Percentiles rank a stretch among this genome's conserved stretches.
These are phyloP conservation scores for Senecio squalidus DNA, from an alignment of 140 eudicot genomes.

Conservation along the genomic window DNA sequence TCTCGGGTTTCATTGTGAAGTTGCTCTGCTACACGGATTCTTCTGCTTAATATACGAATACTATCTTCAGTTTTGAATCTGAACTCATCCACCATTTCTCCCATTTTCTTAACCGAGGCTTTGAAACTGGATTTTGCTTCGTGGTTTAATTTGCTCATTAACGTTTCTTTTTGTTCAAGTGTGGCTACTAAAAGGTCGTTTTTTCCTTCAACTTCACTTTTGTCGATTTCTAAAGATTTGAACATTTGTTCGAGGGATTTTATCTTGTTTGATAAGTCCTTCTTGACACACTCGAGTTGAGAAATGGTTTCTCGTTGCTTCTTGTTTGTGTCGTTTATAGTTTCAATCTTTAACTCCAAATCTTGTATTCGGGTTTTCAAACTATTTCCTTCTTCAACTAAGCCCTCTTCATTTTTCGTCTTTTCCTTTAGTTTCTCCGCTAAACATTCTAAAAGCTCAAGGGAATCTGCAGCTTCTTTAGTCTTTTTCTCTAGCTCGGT, in stretches of 20 bases:
- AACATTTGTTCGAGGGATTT: slow-evolving; percentile 33
- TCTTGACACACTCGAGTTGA: slow-evolving; percentile 28
- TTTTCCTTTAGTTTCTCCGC: slow-evolving; percentile 29
- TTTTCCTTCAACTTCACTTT: slow-evolving; percentile 34
- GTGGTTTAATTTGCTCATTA: slow-evolving; percentile 25
- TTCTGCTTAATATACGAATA: slow-evolving; percentile 48
- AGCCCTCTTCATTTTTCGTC: slow-evolving; percentile 21
- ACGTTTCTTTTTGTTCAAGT: slow-evolving; percentile 30
- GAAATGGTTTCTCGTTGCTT: slow-evolving; percentile 27
- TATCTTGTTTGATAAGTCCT: slow-evolving; percentile 25
- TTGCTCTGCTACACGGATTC: slow-evolving; percentile 84
- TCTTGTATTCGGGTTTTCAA: slow-evolving; percentile 20
- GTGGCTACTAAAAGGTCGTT: slow-evolving; percentile 12
- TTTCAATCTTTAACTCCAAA: slow-evolving; percentile 33
- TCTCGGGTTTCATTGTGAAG: slow-evolving; percentile 64
- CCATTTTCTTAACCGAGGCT: slow-evolving; percentile 55
- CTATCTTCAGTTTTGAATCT: slow-evolving; percentile 60
- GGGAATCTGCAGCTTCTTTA: slow-evolving; percentile 38
- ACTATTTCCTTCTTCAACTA: slow-evolving; percentile 22
- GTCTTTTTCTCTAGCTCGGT: slow-evolving; percentile 29
- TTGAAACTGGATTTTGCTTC: slow-evolving; percentile 31
- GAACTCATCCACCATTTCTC: slow-evolving; percentile 60
- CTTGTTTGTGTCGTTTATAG: slow-evolving; percentile 23
- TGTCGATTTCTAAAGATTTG: slow-evolving; percentile 30
- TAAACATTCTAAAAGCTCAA: slow-evolving; percentile 22